Base-by-base conservation (phyloP, 306 rosid genomes). In the Glycine latifolia region DNA sequence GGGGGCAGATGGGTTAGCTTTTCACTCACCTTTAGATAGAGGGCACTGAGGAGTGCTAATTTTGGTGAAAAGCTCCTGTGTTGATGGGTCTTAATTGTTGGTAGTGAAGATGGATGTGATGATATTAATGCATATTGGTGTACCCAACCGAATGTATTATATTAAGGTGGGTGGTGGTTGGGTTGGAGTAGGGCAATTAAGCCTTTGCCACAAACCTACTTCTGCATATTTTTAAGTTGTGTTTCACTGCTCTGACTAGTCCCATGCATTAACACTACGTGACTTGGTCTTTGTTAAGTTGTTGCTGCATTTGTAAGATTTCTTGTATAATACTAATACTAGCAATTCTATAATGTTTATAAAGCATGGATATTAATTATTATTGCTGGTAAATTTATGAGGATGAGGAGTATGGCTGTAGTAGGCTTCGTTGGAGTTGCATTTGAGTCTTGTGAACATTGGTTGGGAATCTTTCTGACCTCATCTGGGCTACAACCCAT, bases 81-180 rank as follows among this genome's bases (percentile, higher is more conserved):
- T 65, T 41, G 84, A 83, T 87, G 83, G 66, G 86, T 84, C 76
- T 82, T 89, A 80, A 87, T 83, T 81, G 88, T 78, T 73, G 86
- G 85, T 72, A 84, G 88, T 89, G 89, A 70, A 76, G 87, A 88
- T 77, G 76, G 90, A 73, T 85, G 88, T 70, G 72, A 82, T 76
- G 94, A 71, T 88, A 87, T 92, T 86, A 89, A 91, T 91, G 95
- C 92, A 85, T 87, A 76, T 87, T 79, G 97, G 86, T 88, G 90
- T 65, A 80, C 71, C 91, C 88, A 90, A 87, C 91, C 26, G 86
- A 81, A 78, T 84, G 55, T 80, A 75, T 79, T 75, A 67, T 67
- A 77, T 37, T 75, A 67, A 85, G 90, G 80, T 82, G 83, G 92
- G 88, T 85, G 81, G 94, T 75, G 55, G 97, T 83, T 89, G 87